Percentiles rank a stretch among this genome's conserved stretches.
Evolutionary conservation across 352 stramenopile genomes (phyloP).

Genomic region (Pythium vanterpoolii): DNA sequence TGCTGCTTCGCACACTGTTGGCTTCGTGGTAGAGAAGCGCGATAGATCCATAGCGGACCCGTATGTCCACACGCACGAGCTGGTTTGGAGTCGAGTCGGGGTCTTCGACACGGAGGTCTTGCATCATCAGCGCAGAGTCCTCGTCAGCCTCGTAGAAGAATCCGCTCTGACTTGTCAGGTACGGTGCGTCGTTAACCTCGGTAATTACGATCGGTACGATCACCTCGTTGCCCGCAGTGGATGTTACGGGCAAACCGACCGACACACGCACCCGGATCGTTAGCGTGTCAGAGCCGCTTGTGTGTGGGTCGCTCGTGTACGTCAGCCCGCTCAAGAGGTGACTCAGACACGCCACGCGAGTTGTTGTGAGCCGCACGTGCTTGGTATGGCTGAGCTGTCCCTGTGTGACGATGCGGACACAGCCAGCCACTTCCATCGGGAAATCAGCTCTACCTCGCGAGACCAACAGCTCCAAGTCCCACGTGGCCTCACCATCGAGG

Average conservation of each 20-base stretch:
- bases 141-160: conserved; percentile 51
- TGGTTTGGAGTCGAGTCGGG: conserved; percentile 25
- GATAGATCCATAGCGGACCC: conserved; percentile 34
- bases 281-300: conserved; percentile 43
- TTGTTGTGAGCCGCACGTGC: neutral
- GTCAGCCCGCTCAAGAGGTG: conserved; percentile 28
- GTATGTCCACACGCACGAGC: conserved; percentile 26
- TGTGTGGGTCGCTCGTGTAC: conserved; percentile 44
- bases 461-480: conserved; percentile 12
- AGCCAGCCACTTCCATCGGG: neutral
- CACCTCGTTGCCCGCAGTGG: conserved; percentile 20
- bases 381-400: neutral
- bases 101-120: conserved; percentile 43
- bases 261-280: conserved; percentile 25
- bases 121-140: conserved; percentile 47
- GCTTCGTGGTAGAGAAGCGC: conserved; percentile 24
- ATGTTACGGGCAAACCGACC: neutral
- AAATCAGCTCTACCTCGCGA: neutral
- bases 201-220: conserved; percentile 42
- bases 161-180: conserved; percentile 26
- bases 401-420: neutral
- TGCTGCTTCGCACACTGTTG: neutral
- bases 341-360: conserved; percentile 32
- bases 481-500: neutral
- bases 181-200: conserved; percentile 74